Evolutionary conservation across 2,329 filamentous ascomycete genomes (phyloP), one percentile per base, ranked within the genome.

Genomic region (Paracoccidioides brasiliensis): DNA sequence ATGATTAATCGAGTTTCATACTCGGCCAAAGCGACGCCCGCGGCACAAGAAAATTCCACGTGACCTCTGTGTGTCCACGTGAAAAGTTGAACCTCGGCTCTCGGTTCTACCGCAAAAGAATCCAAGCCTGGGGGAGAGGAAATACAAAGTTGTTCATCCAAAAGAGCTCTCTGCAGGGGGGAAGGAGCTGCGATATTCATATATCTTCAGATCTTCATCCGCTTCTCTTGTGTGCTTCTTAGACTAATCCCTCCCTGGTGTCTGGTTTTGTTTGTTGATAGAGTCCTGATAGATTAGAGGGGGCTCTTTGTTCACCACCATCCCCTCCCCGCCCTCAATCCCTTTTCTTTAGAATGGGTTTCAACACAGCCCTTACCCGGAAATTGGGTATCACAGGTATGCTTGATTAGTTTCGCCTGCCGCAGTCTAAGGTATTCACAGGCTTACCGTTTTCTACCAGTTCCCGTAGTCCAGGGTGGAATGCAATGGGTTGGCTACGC

Each of bases 361-460:
- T 84, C 76, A 80, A 81, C 63, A 84, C 81, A 51, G 78, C 77
- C 59, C 75, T 84, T 52, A 84, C 81, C 46, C 74, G 80, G 62
- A 77, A 77, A 61, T 74, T 84, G 61, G 81, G 81, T 60, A 77
- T 77, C 57, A 63, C 67, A 62, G 64, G 74, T 75, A 67, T 51
- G 65, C 45, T 35, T 4, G 8, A 14, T 52, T 32, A 15, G 10
- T 35, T 37, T 3, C 7, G 30, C 32, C 40, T 6, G 22, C 38
- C n/a, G n/a, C 1, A 8, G n/a, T 53, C 35, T 38, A 15, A 44
- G 5, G 32, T 7, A 45, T 9, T 22, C 22, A 4, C 5, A 14
- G 8, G 42, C 14, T 5, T 3, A 46, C 32, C 22, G 9, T 37
- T 28, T 15, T 55, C 40, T 49, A 45, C 12, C 57, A 76, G 74